phyloP scores from a whole-genome alignment of 768 basidiomycete genomes.

The Mycena kentingensis region DNA sequence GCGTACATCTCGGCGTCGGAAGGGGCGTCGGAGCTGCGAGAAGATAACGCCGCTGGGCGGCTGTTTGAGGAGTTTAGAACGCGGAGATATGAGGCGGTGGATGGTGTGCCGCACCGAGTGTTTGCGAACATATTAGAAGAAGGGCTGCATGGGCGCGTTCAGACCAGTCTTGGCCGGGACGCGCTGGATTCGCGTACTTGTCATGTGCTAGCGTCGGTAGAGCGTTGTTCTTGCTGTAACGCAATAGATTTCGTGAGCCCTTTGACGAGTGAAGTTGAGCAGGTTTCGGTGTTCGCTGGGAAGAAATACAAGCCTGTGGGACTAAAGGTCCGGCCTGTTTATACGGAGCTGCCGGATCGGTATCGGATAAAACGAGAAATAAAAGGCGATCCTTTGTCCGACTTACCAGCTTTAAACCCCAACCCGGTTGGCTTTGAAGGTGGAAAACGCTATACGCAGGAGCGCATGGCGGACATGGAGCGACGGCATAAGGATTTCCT shows the following conservation, averaged over 20 bases:
- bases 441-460: slow-evolving; percentile 18
- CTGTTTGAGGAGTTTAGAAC: neutral
- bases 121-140: slow-evolving; percentile 4
- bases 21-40: neutral
- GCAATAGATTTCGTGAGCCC: neutral
- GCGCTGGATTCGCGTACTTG: neutral
- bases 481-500: slow-evolving; percentile 25
- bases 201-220: neutral
- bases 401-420: slow-evolving; percentile 17
- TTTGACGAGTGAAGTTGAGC: neutral
- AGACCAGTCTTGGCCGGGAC: neutral
- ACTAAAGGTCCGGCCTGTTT: slow-evolving; percentile 23
- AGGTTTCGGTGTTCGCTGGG: slow-evolving; percentile 5
- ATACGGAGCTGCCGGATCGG: slow-evolving; percentile 23
- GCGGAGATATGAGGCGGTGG: neutral
- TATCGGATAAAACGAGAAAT: slow-evolving; percentile 20
- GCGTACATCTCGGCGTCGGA: slow-evolving; percentile 1
- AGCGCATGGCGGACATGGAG: slow-evolving; percentile 22
- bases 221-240: slow-evolving; percentile 1
- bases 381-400: slow-evolving; percentile 28
- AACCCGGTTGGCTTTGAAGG: slow-evolving; percentile 24
- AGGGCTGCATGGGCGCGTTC: neutral
- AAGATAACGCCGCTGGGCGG: neutral
- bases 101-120: slow-evolving; percentile 7
- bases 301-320: slow-evolving; percentile 28